Conservation (phyloP, 2,329 filamentous ascomycete genomes). For the Colletotrichum tropicale region DNA sequence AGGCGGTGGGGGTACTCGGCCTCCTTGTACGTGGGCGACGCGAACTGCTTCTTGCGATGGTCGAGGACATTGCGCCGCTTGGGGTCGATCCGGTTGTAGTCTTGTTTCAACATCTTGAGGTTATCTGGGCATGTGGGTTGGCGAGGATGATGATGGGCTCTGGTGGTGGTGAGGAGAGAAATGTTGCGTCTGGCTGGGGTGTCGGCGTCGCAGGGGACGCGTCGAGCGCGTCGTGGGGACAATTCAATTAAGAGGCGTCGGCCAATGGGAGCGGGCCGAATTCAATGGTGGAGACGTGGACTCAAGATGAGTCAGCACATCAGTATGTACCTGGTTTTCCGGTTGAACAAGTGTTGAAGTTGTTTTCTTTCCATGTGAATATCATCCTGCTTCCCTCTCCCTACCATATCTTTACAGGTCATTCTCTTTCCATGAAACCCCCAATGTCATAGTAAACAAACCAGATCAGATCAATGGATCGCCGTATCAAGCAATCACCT, state of each 20-base stretch:
- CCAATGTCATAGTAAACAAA: not conserved
- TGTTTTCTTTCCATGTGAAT: not conserved
- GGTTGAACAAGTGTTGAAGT: not conserved
- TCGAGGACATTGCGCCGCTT: conserved; percentile 82
- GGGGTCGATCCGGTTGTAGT: conserved; percentile 59
- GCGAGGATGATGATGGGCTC: not conserved
- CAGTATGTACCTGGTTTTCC: not conserved
- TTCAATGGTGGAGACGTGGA: not conserved
- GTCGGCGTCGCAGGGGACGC: conserved; percentile 1
- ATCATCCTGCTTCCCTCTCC: not conserved
- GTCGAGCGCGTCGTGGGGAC: conserved; percentile 9
- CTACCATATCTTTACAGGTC: not conserved
- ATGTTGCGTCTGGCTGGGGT: not conserved
- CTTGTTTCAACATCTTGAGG: conserved; percentile 51
- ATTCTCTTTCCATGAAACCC: not conserved
- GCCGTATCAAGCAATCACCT: not conserved
- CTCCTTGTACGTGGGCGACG: conserved; percentile 75
- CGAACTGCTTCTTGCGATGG: conserved; percentile 86
- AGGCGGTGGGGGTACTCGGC: conserved; percentile 83
- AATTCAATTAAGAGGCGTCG: conserved; percentile 1
- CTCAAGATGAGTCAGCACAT: not conserved
- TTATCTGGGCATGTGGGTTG: not conserved
- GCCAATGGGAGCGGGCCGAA: not conserved
- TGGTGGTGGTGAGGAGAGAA: not conserved
- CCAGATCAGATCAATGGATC: not conserved